phyloP scores from a whole-genome alignment of 306 rosid genomes.

The Lathyrus aphaca region DNA sequence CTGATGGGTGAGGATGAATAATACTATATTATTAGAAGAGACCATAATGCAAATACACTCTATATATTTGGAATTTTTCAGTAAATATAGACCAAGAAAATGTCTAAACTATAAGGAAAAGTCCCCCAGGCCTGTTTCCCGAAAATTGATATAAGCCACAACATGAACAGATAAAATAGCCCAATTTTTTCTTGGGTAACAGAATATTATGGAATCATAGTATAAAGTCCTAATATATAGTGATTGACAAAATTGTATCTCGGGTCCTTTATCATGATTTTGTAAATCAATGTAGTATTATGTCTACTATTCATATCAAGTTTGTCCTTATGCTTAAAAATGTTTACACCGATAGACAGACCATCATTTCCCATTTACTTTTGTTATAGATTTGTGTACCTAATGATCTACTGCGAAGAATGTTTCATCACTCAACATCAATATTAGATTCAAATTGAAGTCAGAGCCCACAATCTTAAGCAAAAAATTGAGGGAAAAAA shows the following conservation, averaged over 20 bases:
- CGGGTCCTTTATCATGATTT: background rate
- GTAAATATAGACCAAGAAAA: conserved; percentile 30
- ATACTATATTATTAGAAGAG: conserved; percentile 16
- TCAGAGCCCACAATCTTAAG: background rate
- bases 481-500: background rate
- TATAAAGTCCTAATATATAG: conserved; percentile 4
- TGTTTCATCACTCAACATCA: background rate
- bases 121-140: conserved; percentile 17
- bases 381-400: background rate
- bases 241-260: background rate
- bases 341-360: background rate
- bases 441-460: background rate
- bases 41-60: conserved; percentile 4
- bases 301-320: background rate
- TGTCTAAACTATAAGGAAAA: conserved; percentile 1
- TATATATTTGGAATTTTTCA: conserved; percentile 11
- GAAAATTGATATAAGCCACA: conserved; percentile 21
- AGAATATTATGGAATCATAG: conserved; percentile 20
- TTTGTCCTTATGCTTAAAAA: background rate
- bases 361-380: background rate
- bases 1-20: background rate
- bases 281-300: background rate
- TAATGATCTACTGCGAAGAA: background rate
- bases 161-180: conserved; percentile 13
- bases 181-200: background rate